These are phyloP conservation scores for Gentiana macrophylla DNA, from an alignment of 257 asterid species.

Conservation along the genomic window DNA sequence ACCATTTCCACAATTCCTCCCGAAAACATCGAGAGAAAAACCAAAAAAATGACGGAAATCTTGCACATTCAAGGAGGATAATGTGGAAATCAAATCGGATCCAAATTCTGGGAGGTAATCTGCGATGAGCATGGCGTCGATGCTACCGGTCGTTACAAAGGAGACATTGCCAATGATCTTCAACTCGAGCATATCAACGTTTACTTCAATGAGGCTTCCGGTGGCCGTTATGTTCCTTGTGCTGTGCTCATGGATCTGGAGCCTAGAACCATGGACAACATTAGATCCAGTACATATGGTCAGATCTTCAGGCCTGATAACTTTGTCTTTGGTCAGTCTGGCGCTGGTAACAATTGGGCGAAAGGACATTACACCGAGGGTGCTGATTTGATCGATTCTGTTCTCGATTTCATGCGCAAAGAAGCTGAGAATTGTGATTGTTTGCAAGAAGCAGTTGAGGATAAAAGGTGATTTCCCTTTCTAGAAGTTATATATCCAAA, in stretches of 20 bases:
- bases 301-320: slow-evolving; percentile 85
- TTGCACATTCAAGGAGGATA: slow-evolving; percentile 88
- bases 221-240: slow-evolving; percentile 81
- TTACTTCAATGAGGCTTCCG: slow-evolving; percentile 77
- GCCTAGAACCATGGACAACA: slow-evolving; percentile 89
- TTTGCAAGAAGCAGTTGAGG: slow-evolving; percentile 41
- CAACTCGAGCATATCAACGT: slow-evolving; percentile 76
- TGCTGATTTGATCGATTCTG: slow-evolving; percentile 81
- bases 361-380: slow-evolving; percentile 90
- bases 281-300: slow-evolving; percentile 79
- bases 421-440: slow-evolving; percentile 89
- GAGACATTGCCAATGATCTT: slow-evolving; percentile 38
- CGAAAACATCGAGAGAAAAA: neutral
- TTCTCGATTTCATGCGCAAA: slow-evolving; percentile 78
- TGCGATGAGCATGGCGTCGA: slow-evolving; percentile 86
- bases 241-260: slow-evolving; percentile 95
- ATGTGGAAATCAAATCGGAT: slow-evolving; percentile 89
- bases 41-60: slow-evolving; percentile 59
- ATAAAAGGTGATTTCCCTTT: too few relatives aligned
- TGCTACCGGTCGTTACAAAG: slow-evolving; percentile 53
- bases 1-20: neutral
- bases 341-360: slow-evolving; percentile 92
- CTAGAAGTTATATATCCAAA: too few relatives aligned
- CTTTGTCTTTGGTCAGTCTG: slow-evolving; percentile 83
- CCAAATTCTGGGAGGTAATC: slow-evolving; percentile 87